Conservation (phyloP, 2,329 filamentous ascomycete genomes). For the Monilinia aucupariae region DNA sequence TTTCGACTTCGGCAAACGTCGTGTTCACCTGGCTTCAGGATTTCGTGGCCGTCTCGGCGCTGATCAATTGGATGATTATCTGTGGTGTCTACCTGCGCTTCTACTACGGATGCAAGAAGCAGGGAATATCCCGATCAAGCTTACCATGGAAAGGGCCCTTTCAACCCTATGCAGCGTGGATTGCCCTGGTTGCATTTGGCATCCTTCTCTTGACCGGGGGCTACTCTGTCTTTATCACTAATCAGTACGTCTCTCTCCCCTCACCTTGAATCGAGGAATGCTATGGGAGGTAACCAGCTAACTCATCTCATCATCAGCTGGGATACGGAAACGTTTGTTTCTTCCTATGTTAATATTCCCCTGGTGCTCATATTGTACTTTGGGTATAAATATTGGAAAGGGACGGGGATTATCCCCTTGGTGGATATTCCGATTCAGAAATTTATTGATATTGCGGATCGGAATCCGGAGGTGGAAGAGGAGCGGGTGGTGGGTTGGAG, state of each 20-base stretch:
- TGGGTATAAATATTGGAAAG: conserved; percentile 50
- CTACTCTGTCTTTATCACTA: conserved; percentile 56
- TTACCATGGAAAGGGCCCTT: conserved; percentile 48
- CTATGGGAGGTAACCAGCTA: background rate
- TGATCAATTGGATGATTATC: conserved; percentile 59
- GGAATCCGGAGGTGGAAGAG: conserved; percentile 36
- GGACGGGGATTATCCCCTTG: conserved; percentile 41
- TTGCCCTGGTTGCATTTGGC: conserved; percentile 54
- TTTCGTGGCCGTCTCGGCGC: conserved; percentile 55
- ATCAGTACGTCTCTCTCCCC: conserved; percentile 36
- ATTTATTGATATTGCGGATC: conserved; percentile 35
- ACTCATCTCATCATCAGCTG: conserved; percentile 35
- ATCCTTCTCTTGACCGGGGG: conserved; percentile 66
- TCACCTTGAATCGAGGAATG: too few relatives aligned
- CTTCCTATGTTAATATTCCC: conserved; percentile 50
- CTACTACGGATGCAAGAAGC: conserved; percentile 48
- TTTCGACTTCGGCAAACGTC: conserved; percentile 49
- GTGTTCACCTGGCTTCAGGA: conserved; percentile 63
- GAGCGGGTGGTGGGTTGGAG: conserved; percentile 27
- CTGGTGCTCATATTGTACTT: conserved; percentile 41
- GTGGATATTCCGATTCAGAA: conserved; percentile 38
- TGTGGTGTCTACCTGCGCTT: conserved; percentile 54
- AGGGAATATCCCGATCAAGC: conserved; percentile 45
- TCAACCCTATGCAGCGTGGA: conserved; percentile 55
- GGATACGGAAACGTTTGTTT: conserved; percentile 53